Conservation (phyloP, 495 filamentous ascomycete genomes). For the Cercophora samala region DNA sequence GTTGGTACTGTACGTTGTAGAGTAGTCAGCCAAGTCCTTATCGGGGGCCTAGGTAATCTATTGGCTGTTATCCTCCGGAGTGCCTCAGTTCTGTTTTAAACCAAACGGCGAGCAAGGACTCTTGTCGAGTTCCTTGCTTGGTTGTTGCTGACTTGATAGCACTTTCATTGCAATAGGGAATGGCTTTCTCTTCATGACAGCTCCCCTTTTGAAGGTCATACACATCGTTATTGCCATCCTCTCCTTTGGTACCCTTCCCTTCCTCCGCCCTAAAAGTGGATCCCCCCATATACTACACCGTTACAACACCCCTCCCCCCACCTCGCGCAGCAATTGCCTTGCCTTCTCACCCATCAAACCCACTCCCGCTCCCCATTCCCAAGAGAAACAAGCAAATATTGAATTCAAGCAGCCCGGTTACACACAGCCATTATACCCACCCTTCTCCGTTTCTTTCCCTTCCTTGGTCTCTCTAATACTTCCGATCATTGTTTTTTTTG, state of each 20-base stretch:
- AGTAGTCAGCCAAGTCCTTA: too few species aligned
- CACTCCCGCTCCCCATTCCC: not conserved
- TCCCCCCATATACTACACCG: not conserved
- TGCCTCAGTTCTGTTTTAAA: not conserved
- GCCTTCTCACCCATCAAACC: not conserved
- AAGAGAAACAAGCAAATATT: not conserved
- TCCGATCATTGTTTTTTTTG: not conserved
- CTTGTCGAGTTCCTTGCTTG: not conserved
- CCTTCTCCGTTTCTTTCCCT: not conserved
- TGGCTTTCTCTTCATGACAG: not conserved
- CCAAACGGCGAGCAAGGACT: not conserved
- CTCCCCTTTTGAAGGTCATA: not conserved
- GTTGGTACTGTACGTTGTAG: too few species aligned
- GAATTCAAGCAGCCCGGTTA: not conserved
- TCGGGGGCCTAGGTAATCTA: constrained; percentile 11
- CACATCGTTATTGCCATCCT: not conserved
- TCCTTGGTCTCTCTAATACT: not conserved
- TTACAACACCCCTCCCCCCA: not conserved
- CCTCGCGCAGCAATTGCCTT: not conserved
- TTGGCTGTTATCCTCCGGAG: constrained; percentile 11
- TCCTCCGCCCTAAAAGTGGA: not conserved
- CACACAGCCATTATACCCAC: not conserved
- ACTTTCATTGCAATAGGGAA: not conserved
- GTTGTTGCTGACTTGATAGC: too few species aligned
- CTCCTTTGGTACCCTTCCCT: not conserved